Percentiles rank a stretch among this genome's conserved stretches.
These are phyloP conservation scores for Emergomyces pasteurianus DNA, from an alignment of 2,329 filamentous ascomycete genomes.

Conservation along the genomic window DNA sequence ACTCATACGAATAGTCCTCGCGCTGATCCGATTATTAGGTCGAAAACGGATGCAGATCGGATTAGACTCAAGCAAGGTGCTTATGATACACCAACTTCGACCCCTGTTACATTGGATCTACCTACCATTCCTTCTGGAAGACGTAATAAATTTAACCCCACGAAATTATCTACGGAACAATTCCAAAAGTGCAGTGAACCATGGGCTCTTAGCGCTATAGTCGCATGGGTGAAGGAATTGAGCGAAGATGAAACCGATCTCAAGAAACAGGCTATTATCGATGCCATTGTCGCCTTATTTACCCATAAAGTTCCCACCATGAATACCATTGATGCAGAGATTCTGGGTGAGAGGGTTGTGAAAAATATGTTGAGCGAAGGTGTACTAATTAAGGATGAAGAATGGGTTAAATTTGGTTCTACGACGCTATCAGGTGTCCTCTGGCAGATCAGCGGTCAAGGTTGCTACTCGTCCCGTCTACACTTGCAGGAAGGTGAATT, in stretches of 20 bases:
- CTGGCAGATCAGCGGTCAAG: constrained; percentile 81
- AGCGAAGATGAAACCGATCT: constrained; percentile 85
- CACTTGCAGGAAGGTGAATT: constrained; percentile 52
- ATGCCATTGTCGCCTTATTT: constrained; percentile 79
- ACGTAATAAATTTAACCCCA: constrained; percentile 71
- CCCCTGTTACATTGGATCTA: constrained; percentile 58
- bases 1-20: constrained; percentile 71
- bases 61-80: constrained; percentile 38
- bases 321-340: constrained; percentile 95
- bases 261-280: constrained; percentile 70
- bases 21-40: constrained; percentile 71
- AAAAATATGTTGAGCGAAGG: constrained; percentile 66
- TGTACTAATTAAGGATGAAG: constrained; percentile 76
- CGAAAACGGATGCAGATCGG: constrained; percentile 82
- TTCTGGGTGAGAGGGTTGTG: constrained; percentile 65
- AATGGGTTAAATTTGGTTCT: constrained; percentile 89
- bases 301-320: constrained; percentile 93
- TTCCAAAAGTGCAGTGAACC: constrained; percentile 78
- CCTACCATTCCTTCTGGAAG: constrained; percentile 70
- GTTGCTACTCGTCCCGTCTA: constrained; percentile 78
- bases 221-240: constrained; percentile 76
- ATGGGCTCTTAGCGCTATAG: constrained; percentile 84
- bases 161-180: constrained; percentile 68
- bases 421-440: constrained; percentile 78
- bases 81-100: constrained; percentile 11